Base-by-base conservation (phyloP, 495 filamentous ascomycete genomes). In the Jackrogersella multiformis region DNA sequence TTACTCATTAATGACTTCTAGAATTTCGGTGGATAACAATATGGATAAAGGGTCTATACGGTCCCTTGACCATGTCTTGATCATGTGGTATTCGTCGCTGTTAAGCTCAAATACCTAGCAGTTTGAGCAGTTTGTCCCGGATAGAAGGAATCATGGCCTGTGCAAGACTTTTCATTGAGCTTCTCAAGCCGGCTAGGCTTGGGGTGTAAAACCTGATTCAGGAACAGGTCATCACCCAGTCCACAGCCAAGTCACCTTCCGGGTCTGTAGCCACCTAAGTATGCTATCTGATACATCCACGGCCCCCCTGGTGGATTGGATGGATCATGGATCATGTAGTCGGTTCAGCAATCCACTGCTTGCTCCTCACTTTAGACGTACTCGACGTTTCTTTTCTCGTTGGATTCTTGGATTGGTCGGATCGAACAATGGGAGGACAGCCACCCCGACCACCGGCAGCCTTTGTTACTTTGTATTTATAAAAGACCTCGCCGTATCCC, bases 401-500 rank as follows among this genome's bases (percentile, higher is more conserved):
- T 30, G 15, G 38, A 24, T 8, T 42, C 18, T 42, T 41, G 34
- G 34, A 68, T 71, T 67, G 68, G 64, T 26, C 34, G 53, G 54
- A 10, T 9, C 9, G 15, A 15, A 67, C 68, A 67, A 64, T 54
- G 42, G 58, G 53, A 66, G 46, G 45, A 8, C 63, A 46, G 56
- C 39, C 13, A 54, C 32, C 28, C 39, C 35, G 60, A 57, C 53
- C 21, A 15, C 62, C 15, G 30, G 41, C n/a, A 21, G 54, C 10
- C 65, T 69, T 69, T 72, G 59, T 72, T n/a, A 21, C 56, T 46
- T 24, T 18, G 26, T 9, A 21, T 65, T 42, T 66, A 72, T 72
- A 72, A 64, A 64, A 69, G 56, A 32, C 49, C 48, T 60, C 52
- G 26, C 44, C 9, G 7, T 44, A 61, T 49, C 64, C 49, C 21